A percentile compares a stretch with the other conserved stretches of the same genome.
Conservation (phyloP, 768 basidiomycete genomes). For the Tulasnella sp. region DNA sequence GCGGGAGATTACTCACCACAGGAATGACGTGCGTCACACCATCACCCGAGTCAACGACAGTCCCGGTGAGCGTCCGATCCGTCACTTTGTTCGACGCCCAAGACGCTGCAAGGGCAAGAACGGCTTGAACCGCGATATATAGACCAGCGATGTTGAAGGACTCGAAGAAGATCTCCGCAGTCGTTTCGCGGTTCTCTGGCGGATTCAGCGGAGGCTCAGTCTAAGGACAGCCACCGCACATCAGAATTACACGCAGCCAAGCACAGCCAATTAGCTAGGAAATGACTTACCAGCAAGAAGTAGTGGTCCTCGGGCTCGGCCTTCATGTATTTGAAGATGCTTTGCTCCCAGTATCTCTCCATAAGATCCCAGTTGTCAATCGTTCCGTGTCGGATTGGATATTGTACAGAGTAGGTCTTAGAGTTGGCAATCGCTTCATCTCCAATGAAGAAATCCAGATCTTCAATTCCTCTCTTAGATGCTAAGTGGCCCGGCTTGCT, state of each 20-base stretch:
- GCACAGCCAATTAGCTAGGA: not conserved
- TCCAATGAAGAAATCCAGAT: slow-evolving; percentile 99
- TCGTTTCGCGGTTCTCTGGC: slow-evolving; percentile 98
- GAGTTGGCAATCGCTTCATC: slow-evolving; percentile 95
- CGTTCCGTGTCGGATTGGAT: slow-evolving; percentile 95
- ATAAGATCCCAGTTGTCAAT: slow-evolving; percentile 99
- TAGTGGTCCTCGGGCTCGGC: slow-evolving; percentile 99
- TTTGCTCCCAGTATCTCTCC: slow-evolving; percentile 99
- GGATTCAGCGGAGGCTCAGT: slow-evolving; percentile 99
- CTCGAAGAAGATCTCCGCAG: slow-evolving; percentile 99
- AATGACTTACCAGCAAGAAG: slow-evolving; percentile 78
- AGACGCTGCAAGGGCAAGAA: slow-evolving; percentile 94
- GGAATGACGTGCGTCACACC: slow-evolving; percentile 99
- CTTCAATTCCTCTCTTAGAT: slow-evolving; percentile 94
- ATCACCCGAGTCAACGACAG: slow-evolving; percentile 98
- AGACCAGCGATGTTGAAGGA: slow-evolving; percentile 98
- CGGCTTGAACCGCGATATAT: slow-evolving; percentile 98
- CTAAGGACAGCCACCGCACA: slow-evolving; percentile 40
- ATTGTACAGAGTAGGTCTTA: slow-evolving; percentile 93
- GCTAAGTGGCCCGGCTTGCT: slow-evolving; percentile 87
- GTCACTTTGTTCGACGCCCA: slow-evolving; percentile 89
- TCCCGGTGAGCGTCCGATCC: slow-evolving; percentile 91
- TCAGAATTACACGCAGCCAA: not conserved
- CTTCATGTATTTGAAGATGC: slow-evolving; percentile 98
- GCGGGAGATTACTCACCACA: slow-evolving; percentile 35